These are phyloP conservation scores for Wickerhamiella domercqiae DNA, from an alignment of 805 yeast species.

Conservation along the genomic window DNA sequence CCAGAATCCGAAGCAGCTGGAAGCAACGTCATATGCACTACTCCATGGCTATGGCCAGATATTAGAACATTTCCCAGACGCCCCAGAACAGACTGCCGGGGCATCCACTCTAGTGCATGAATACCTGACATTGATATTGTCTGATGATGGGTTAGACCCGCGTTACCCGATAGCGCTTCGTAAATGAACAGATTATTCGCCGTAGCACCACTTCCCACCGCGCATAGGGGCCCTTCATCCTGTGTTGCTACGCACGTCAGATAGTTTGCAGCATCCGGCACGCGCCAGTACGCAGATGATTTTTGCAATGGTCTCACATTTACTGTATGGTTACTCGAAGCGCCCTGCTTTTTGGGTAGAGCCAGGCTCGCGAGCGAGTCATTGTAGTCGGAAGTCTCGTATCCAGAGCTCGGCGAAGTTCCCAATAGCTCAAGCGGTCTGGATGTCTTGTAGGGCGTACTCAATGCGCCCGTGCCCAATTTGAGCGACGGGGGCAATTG, in stretches of 20 bases:
- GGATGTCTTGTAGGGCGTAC: no score
- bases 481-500: no score
- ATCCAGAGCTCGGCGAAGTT: no score
- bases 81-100: conserved; percentile 23
- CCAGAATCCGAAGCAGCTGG: conserved; percentile 35
- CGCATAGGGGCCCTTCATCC: conserved; percentile 29
- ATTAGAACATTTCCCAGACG: conserved; percentile 33
- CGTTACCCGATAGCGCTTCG: conserved; percentile 28
- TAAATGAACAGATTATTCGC: conserved; percentile 37
- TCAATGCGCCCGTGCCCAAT: no score
- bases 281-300: conserved; percentile 23
- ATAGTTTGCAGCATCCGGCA: conserved; percentile 24
- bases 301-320: no score
- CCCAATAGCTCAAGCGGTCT: no score
- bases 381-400: no score
- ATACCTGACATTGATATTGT: conserved; percentile 42
- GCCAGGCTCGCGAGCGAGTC: no score
- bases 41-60: conserved; percentile 66
- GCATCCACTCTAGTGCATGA: conserved; percentile 31
- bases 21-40: conserved; percentile 53
- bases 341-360: no score
- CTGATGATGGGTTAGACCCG: conserved; percentile 41
- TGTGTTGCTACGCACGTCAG: conserved; percentile 26
- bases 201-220: conserved; percentile 38
- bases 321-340: no score